A percentile compares a stretch with the other conserved stretches of the same genome.
These are phyloP conservation scores for Aspergillus olivimuriae DNA, from an alignment of 495 filamentous ascomycete genomes.

Conservation along the genomic window DNA sequence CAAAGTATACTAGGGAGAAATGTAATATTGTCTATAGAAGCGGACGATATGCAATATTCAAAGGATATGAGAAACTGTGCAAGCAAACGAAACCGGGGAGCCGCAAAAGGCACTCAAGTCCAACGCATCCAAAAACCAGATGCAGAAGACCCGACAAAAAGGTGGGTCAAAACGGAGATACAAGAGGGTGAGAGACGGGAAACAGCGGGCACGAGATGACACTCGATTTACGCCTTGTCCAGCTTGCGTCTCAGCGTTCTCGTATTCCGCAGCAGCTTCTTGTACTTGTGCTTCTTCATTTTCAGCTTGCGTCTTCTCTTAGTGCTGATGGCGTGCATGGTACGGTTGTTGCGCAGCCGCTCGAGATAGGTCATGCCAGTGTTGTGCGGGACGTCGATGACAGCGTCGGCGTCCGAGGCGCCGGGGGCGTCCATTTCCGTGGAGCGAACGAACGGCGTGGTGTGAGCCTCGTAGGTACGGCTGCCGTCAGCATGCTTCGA, in stretches of 20 bases:
- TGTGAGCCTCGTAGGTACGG: slow-evolving; percentile 50
- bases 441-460: slow-evolving; percentile 34
- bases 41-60: slow-evolving; percentile 7
- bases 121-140: slow-evolving; percentile 1
- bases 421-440: slow-evolving; percentile 31
- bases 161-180: background rate
- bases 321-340: slow-evolving; percentile 70
- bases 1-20: background rate
- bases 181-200: too few relatives aligned
- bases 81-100: background rate
- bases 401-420: slow-evolving; percentile 18
- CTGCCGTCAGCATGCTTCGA: slow-evolving; percentile 62
- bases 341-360: slow-evolving; percentile 29
- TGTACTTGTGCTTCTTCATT: slow-evolving; percentile 99
- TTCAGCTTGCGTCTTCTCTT: slow-evolving; percentile 81
- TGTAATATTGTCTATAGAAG: slow-evolving; percentile 16
- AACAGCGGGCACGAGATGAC: too few relatives aligned
- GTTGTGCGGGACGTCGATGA: slow-evolving; percentile 29
- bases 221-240: slow-evolving; percentile 47
- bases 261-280: slow-evolving; percentile 94
- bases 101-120: background rate
- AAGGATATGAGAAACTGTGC: slow-evolving; percentile 3
- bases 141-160: background rate
- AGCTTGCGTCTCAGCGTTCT: slow-evolving; percentile 82
- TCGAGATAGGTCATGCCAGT: slow-evolving; percentile 36